These are phyloP conservation scores for Metarhizium anisopliae DNA, from an alignment of 2,329 filamentous ascomycete genomes.

Conservation along the genomic window DNA sequence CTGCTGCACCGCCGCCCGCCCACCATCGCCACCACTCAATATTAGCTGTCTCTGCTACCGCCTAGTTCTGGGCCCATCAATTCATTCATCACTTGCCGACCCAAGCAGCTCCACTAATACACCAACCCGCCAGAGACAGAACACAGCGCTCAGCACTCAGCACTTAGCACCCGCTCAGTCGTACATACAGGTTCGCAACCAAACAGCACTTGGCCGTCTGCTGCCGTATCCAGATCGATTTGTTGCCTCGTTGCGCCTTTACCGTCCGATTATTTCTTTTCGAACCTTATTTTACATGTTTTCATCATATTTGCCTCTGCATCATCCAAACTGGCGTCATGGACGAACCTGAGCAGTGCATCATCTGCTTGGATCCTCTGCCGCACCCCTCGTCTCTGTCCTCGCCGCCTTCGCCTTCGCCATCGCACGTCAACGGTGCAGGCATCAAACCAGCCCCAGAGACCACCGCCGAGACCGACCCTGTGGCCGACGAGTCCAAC, in stretches of 20 bases:
- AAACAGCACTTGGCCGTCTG: too few species aligned
- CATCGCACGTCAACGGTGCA: slow-evolving; percentile 12
- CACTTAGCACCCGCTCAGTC: too few species aligned
- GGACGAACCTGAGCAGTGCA: slow-evolving; percentile 55
- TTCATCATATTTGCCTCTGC: slow-evolving; percentile 27
- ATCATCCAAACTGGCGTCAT: slow-evolving; percentile 33
- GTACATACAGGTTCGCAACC: background rate
- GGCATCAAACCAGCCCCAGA: slow-evolving; percentile 13
- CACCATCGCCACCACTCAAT: too few species aligned
- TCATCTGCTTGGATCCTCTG: slow-evolving; percentile 59
- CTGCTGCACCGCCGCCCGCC: background rate
- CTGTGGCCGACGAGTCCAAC: slow-evolving; percentile 18
- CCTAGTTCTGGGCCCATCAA: too few species aligned
- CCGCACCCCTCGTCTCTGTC: slow-evolving; percentile 22
- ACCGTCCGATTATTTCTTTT: slow-evolving; percentile 7
- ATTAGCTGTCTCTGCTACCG: too few species aligned
- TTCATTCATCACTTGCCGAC: too few species aligned
- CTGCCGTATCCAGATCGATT: background rate
- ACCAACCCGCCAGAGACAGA: too few species aligned
- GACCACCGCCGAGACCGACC: slow-evolving; percentile 5
- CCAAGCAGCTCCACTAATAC: too few species aligned
- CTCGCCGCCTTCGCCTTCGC: background rate
- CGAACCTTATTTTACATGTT: slow-evolving; percentile 35
- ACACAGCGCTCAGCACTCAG: background rate
- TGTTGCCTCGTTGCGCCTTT: background rate